phyloP scores from a whole-genome alignment of 2,329 filamentous ascomycete species.

The Hirsutella minnesotensis region DNA sequence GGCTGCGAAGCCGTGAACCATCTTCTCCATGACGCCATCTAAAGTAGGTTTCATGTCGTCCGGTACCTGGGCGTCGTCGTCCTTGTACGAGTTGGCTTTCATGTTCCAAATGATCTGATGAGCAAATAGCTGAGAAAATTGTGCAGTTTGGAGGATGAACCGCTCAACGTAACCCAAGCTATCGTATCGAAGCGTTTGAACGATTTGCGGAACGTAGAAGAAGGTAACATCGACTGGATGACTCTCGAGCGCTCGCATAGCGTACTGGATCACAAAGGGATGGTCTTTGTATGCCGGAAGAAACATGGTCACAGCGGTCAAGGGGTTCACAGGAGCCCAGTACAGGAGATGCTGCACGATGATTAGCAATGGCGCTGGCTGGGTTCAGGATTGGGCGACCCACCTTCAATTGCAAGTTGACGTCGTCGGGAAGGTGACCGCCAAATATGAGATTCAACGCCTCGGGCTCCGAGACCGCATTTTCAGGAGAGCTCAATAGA shows the following conservation, averaged over 20 bases:
- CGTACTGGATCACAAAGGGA: constrained; percentile 89
- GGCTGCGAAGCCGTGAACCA: constrained; percentile 70
- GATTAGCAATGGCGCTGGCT: constrained; percentile 7
- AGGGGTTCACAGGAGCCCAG: constrained; percentile 86
- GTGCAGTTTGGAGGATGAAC: constrained; percentile 93
- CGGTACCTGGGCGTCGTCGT: constrained; percentile 81
- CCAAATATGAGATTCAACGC: constrained; percentile 76
- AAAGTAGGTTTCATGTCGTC: constrained; percentile 89
- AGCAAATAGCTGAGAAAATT: constrained; percentile 95
- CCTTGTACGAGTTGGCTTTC: constrained; percentile 97
- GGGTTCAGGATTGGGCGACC: constrained; percentile 1
- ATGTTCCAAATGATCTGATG: constrained; percentile 99
- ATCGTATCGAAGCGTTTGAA: constrained; percentile 90
- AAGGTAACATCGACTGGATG: constrained; percentile 96
- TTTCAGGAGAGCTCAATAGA: constrained; percentile 72
- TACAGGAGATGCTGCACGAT: constrained; percentile 64
- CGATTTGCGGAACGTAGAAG: constrained; percentile 97
- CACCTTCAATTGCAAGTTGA: constrained; percentile 72
- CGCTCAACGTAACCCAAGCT: constrained; percentile 86
- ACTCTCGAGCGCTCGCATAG: constrained; percentile 86
- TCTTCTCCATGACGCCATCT: constrained; percentile 75
- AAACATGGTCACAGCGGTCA: constrained; percentile 89
- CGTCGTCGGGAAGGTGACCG: constrained; percentile 61
- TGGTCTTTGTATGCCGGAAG: constrained; percentile 83
- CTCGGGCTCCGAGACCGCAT: constrained; percentile 68